Conservation (phyloP, 2,329 filamentous ascomycete genomes). For the Fusarium liriodendri region DNA sequence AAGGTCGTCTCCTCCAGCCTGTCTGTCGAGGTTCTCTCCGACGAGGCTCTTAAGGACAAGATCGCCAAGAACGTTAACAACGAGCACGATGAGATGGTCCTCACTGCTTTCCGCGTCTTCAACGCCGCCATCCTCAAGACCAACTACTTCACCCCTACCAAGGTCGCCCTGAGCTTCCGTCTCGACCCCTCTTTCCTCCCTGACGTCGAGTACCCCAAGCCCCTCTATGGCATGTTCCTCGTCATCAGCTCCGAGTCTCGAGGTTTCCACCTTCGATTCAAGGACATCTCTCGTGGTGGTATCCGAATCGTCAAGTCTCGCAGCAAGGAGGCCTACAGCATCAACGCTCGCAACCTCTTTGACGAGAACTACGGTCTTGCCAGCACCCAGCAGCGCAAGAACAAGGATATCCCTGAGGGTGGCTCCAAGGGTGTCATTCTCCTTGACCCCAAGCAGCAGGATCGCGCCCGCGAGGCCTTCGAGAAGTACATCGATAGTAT, state of each 20-base stretch:
- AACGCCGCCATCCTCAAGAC: slow-evolving; percentile 95
- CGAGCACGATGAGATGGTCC: slow-evolving; percentile 98
- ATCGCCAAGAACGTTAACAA: slow-evolving; percentile 86
- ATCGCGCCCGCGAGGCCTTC: slow-evolving; percentile 91
- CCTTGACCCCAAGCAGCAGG: slow-evolving; percentile 92
- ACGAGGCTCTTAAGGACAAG: slow-evolving; percentile 77
- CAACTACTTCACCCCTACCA: slow-evolving; percentile 97
- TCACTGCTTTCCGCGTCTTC: slow-evolving; percentile 96
- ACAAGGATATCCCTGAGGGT: slow-evolving; percentile 99
- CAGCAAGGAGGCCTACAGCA: slow-evolving; percentile 93
- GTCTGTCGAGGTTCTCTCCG: slow-evolving; percentile 76
- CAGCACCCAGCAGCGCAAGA: slow-evolving; percentile 99
- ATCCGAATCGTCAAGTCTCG: slow-evolving; percentile 99
- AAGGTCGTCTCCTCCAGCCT: slow-evolving; percentile 66
- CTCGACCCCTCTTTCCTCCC: slow-evolving; percentile 91
- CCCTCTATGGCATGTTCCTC: slow-evolving; percentile 97
- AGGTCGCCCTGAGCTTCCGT: slow-evolving; percentile 97
- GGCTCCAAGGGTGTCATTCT: slow-evolving; percentile 98
- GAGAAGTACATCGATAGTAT: slow-evolving; percentile 99
- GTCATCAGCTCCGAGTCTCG: slow-evolving; percentile 97
- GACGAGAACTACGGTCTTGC: slow-evolving; percentile 99
- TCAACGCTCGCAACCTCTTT: slow-evolving; percentile 96
- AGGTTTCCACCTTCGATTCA: slow-evolving; percentile 97
- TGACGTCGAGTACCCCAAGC: slow-evolving; percentile 90
- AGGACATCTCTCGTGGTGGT: slow-evolving; percentile 95